phyloP scores from a whole-genome alignment of 2,329 filamentous ascomycete species.

The Exophiala bonariae region DNA sequence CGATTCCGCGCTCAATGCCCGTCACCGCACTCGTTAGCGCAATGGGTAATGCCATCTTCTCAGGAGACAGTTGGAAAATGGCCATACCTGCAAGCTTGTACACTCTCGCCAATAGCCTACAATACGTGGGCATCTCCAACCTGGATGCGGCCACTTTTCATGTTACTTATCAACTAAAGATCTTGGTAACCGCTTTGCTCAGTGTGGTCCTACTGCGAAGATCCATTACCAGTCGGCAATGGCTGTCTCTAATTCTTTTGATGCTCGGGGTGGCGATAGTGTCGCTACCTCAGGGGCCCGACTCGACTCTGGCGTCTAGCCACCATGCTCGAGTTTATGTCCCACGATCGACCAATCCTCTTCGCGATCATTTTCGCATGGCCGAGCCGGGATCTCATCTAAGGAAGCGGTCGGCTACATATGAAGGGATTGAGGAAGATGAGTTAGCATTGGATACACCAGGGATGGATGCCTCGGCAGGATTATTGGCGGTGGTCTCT shows the following conservation, averaged over 20 bases:
- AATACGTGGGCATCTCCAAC: constrained; percentile 89
- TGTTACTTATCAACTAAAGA: constrained; percentile 91
- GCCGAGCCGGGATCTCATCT: constrained; percentile 47
- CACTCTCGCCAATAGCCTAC: constrained; percentile 87
- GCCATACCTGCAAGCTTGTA: constrained; percentile 86
- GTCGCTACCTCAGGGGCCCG: constrained; percentile 68
- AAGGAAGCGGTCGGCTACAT: constrained; percentile 76
- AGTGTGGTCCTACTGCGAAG: constrained; percentile 75
- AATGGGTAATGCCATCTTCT: constrained; percentile 78
- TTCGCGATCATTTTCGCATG: constrained; percentile 62
- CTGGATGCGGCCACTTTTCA: constrained; percentile 91
- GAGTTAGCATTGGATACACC: constrained; percentile 49
- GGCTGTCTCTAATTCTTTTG: constrained; percentile 76
- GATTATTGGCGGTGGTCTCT: constrained; percentile 73
- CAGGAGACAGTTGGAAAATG: constrained; percentile 90
- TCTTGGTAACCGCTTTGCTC: constrained; percentile 85
- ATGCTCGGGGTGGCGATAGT: constrained; percentile 82
- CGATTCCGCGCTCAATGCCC: constrained; percentile 74
- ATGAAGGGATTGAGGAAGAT: constrained; percentile 78
- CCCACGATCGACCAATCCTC: constrained; percentile 75
- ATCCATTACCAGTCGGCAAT: constrained; percentile 70
- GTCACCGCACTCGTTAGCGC: constrained; percentile 78
- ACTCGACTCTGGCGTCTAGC: constrained; percentile 59
- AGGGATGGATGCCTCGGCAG: constrained; percentile 74
- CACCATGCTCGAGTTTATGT: constrained; percentile 62